These are phyloP conservation scores for Xylaria scruposa DNA, from an alignment of 495 filamentous ascomycete genomes.

Conservation along the genomic window DNA sequence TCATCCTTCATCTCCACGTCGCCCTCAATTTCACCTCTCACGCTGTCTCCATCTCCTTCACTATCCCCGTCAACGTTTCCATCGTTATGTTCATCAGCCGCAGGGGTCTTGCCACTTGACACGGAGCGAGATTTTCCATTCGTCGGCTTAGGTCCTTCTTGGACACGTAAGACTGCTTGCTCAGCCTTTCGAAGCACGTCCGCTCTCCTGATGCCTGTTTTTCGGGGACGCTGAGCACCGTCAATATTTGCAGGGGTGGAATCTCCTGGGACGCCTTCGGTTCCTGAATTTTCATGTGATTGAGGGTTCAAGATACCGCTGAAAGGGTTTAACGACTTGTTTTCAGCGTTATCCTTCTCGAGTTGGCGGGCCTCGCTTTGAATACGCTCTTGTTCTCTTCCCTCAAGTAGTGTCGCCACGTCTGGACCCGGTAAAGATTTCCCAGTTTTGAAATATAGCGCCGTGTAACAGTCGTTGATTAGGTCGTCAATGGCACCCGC, in stretches of 20 bases:
- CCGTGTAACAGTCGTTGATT: constrained; percentile 83
- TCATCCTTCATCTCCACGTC: constrained; percentile 40
- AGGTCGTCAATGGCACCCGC: constrained; percentile 85
- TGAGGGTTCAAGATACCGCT: constrained; percentile 41
- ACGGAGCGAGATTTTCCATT: constrained; percentile 47
- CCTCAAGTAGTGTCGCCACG: constrained; percentile 37
- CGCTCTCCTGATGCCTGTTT: constrained; percentile 48
- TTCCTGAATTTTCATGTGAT: constrained; percentile 39
- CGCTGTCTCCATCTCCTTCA: constrained; percentile 37
- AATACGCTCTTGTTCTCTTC: constrained; percentile 38
- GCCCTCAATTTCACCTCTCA: constrained; percentile 45
- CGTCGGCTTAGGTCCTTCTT: constrained; percentile 48
- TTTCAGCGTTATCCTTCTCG: constrained; percentile 29
- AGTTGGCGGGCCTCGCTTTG: constrained; percentile 33
- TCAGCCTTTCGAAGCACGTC: constrained; percentile 60
- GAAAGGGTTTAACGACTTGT: constrained; percentile 36
- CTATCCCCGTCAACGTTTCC: constrained; percentile 33
- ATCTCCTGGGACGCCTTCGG: constrained; percentile 36
- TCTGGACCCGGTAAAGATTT: constrained; percentile 44
- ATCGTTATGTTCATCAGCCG: constrained; percentile 38
- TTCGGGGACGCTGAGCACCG: constrained; percentile 42
- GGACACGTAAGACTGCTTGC: constrained; percentile 50
- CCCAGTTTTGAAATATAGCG: constrained; percentile 68
- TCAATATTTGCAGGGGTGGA: constrained; percentile 33
- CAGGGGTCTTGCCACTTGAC: constrained; percentile 49